Evolutionary conservation across 2,329 filamentous ascomycete genomes (phyloP).

Genomic region (Phialophora macrospora): DNA sequence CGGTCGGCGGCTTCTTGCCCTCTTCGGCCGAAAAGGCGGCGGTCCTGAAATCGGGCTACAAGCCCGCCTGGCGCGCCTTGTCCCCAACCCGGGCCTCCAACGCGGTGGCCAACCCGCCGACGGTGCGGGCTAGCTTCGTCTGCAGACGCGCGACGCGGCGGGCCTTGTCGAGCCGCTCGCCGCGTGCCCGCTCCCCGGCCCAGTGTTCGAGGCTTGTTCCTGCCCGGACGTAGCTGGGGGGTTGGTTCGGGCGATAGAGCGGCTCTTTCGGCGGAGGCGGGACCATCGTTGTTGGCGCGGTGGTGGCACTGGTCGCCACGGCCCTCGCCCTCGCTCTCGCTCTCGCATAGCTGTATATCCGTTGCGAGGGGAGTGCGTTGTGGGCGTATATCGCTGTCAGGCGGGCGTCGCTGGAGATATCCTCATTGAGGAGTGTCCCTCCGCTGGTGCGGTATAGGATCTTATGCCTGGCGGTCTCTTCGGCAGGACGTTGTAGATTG

Average conservation of each 20-base stretch:
- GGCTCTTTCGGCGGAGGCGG: neutral
- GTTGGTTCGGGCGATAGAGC: neutral
- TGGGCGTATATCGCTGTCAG: neutral
- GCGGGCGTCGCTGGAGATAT: constrained; percentile 1
- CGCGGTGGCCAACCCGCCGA: neutral
- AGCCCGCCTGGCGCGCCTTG: neutral
- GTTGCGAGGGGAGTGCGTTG: neutral
- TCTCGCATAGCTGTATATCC: neutral
- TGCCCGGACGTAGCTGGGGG: neutral
- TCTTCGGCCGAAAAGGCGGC: too few relatives aligned
- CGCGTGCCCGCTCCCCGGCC: neutral
- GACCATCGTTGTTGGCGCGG: neutral
- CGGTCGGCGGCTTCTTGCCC: neutral
- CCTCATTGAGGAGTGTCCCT: neutral
- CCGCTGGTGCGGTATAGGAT: neutral
- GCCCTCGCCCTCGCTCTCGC: neutral
- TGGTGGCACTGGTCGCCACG: neutral
- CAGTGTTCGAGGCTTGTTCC: neutral
- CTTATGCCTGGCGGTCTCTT: neutral
- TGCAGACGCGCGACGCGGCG: neutral
- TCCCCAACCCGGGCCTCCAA: neutral
- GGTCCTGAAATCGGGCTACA: neutral
- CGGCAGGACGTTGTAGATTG: neutral
- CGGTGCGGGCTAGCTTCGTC: neutral
- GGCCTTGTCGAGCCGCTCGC: neutral